phyloP scores from a whole-genome alignment of 768 basidiomycete species.

The Daedaleopsis sinensis region DNA sequence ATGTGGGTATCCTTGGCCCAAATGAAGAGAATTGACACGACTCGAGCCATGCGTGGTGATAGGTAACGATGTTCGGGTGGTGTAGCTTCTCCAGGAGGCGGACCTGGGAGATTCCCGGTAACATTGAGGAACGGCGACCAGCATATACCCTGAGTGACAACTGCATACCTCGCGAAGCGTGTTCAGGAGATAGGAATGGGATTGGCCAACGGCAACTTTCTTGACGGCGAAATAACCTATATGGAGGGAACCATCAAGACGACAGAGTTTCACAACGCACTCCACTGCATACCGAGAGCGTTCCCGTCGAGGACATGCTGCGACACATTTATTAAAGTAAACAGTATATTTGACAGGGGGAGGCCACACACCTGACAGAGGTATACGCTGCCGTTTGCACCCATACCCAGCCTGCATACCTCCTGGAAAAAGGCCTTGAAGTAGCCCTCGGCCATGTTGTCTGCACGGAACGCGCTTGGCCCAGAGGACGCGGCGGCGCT shows the following conservation, averaged over 20 bases:
- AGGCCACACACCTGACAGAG: conserved; percentile 70
- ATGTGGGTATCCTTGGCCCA: conserved; percentile 83
- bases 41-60: conserved; percentile 96
- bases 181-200: conserved; percentile 80
- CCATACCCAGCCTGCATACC: conserved; percentile 89
- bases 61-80: conserved; percentile 93
- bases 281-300: conserved; percentile 56
- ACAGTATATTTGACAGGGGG: not conserved
- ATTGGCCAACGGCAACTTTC: conserved; percentile 94
- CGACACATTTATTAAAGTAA: not conserved
- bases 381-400: conserved; percentile 90
- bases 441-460: conserved; percentile 88
- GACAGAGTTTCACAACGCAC: not conserved
- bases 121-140: not conserved
- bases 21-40: conserved; percentile 83
- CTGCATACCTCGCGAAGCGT: conserved; percentile 71
- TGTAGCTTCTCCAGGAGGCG: conserved; percentile 83
- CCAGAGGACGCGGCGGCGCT: conserved; percentile 34
- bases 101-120: conserved; percentile 48
- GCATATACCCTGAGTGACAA: not conserved
- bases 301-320: conserved; percentile 90
- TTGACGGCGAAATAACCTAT: conserved; percentile 90
- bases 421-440: conserved; percentile 93
- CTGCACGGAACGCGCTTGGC: conserved; percentile 56
- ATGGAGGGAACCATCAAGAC: conserved; percentile 3